Evolutionary conservation across 2,329 filamentous ascomycete species (phyloP), one percentile per base, ranked within the genome.

Genomic region (Hypoxylon sp.): DNA sequence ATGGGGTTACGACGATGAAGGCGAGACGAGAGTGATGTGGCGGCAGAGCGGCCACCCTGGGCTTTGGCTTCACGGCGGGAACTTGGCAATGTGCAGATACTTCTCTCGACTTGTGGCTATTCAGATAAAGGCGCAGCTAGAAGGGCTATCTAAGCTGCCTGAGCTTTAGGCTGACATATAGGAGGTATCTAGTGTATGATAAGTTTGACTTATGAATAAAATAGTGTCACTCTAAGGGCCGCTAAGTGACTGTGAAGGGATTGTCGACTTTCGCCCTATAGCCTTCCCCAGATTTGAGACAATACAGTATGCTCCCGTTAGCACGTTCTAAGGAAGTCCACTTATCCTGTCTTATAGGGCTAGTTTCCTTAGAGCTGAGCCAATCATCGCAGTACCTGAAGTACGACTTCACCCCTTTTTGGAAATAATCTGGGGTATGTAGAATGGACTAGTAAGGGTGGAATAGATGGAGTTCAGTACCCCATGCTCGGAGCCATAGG

Each of bases 11-110:
- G 87, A 90, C 46, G 71, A 76, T 0, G 84, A 86, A 67, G 85
- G 85, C 0, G 86, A 91, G 79, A 79, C 87, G 70, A 81, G 85
- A 6, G 83, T 78, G 38, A 86, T 87, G 68, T 91, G 88, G 87
- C 84, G 85, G 63, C 80, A 80, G 17, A 89, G 83, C 21, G 89
- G 89, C 0, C 88, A 90, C 60, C 86, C 87, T 0, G 87, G 88
- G 0, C 88, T 91, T 65, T 91, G 89, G 89, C 87, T 87, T 69
- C 87, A 90, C 68, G 89, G 88, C 0, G 89, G 90, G 0, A 91
- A 90, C 67, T 73, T 91, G 38, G 88, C 87, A 0, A 76, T 91
- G 56, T 90, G 87, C 63, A 81, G 89, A 14, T 87, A 87, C 46
- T 91, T 83, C 70, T 91, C 89, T 0, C 84, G 82, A 48, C 58